Percentiles rank a stretch among this genome's conserved stretches.
Evolutionary conservation across 2,329 filamentous ascomycete species (phyloP).

Genomic region (Aspergillus awamori): DNA sequence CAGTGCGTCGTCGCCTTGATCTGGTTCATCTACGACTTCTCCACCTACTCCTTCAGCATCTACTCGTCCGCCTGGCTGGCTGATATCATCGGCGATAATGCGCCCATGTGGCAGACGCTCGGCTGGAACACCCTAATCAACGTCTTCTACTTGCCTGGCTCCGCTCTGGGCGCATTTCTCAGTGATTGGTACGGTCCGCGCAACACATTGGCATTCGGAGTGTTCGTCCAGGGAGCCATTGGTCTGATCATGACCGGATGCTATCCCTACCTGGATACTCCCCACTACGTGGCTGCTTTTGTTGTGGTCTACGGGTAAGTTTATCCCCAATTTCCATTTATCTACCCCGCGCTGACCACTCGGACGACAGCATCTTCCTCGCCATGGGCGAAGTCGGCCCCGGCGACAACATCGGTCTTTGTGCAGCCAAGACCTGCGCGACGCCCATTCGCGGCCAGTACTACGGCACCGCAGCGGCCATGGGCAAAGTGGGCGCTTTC

Average conservation of each 20-base stretch:
- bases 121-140: slow-evolving; percentile 91
- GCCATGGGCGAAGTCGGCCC: slow-evolving; percentile 80
- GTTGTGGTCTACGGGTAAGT: slow-evolving; percentile 71
- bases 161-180: slow-evolving; percentile 73
- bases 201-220: slow-evolving; percentile 71
- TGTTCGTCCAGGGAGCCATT: slow-evolving; percentile 71
- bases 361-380: slow-evolving; percentile 62
- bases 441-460: slow-evolving; percentile 83
- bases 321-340: background rate
- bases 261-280: slow-evolving; percentile 69
- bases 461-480: slow-evolving; percentile 56
- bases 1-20: slow-evolving; percentile 67
- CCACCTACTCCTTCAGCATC: slow-evolving; percentile 80
- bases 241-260: slow-evolving; percentile 88
- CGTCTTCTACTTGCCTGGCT: slow-evolving; percentile 84
- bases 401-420: slow-evolving; percentile 86
- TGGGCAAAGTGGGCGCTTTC: slow-evolving; percentile 65
- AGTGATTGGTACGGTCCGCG: slow-evolving; percentile 80
- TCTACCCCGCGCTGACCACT: background rate
- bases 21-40: slow-evolving; percentile 90
- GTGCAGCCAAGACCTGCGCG: slow-evolving; percentile 84
- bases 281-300: slow-evolving; percentile 71
- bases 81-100: slow-evolving; percentile 63
- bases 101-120: slow-evolving; percentile 74
- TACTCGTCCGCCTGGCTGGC: slow-evolving; percentile 68